phyloP scores from a whole-genome alignment of 495 filamentous ascomycete genomes.

The Aspergillus avenaceus region DNA sequence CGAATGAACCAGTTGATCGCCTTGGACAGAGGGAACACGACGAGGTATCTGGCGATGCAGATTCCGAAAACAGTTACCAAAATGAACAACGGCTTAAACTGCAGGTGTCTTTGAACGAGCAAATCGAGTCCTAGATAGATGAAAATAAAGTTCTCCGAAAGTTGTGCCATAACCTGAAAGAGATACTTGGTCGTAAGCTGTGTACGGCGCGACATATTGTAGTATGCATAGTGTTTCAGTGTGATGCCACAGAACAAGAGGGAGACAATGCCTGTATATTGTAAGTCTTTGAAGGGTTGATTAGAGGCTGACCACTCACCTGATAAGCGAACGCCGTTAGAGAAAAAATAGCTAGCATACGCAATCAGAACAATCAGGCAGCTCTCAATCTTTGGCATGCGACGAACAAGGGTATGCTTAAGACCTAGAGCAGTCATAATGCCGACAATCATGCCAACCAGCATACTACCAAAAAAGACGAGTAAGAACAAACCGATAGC shows the following conservation, averaged over 20 bases:
- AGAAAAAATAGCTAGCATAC: slow-evolving; percentile 95
- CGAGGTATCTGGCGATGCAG: slow-evolving; percentile 83
- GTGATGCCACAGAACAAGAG: slow-evolving; percentile 97
- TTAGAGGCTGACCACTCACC: slow-evolving; percentile 51
- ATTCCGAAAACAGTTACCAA: slow-evolving; percentile 88
- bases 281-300: slow-evolving; percentile 6
- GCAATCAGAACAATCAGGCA: slow-evolving; percentile 90
- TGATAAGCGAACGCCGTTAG: slow-evolving; percentile 89
- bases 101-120: slow-evolving; percentile 82
- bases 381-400: slow-evolving; percentile 95
- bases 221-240: slow-evolving; percentile 97
- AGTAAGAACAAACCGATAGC: slow-evolving; percentile 91
- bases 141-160: slow-evolving; percentile 99
- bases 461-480: slow-evolving; percentile 90
- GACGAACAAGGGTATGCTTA: slow-evolving; percentile 88
- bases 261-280: slow-evolving; percentile 80
- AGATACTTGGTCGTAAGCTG: slow-evolving; percentile 98
- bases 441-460: slow-evolving; percentile 83
- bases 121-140: slow-evolving; percentile 94
- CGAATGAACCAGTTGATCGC: slow-evolving; percentile 92
- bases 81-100: slow-evolving; percentile 94
- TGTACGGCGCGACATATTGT: slow-evolving; percentile 98
- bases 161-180: slow-evolving; percentile 89
- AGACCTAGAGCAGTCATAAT: slow-evolving; percentile 80
- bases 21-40: slow-evolving; percentile 88